Percentiles rank a stretch among this genome's conserved stretches.
These are phyloP conservation scores for Zizania palustris DNA, from an alignment of 202 grass and related monocot species.

Conservation along the genomic window DNA sequence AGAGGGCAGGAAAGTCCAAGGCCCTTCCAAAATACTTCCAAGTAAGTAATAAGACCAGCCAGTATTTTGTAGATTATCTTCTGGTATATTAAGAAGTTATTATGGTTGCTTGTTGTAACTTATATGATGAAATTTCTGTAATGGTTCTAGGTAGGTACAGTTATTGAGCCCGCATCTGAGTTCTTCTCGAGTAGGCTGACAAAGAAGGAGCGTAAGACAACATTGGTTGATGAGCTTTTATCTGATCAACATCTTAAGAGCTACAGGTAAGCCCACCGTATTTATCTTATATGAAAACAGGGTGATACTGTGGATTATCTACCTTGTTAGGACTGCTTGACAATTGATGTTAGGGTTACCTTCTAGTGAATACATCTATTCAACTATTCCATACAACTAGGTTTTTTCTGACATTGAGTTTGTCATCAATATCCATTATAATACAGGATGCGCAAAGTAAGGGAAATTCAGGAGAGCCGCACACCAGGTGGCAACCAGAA, in stretches of 20 bases:
- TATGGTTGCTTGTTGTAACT: conserved; percentile 2
- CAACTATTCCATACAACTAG: neutral
- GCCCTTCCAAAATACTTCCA: conserved; percentile 86
- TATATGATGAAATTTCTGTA: conserved; percentile 24
- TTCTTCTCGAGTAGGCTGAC: conserved; percentile 74
- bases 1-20: conserved; percentile 77
- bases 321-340: neutral
- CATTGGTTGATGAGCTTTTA: conserved; percentile 64
- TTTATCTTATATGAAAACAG: neutral
- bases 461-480: conserved; percentile 61
- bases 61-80: conserved; percentile 2
- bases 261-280: conserved; percentile 66
- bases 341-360: neutral
- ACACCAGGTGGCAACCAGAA: conserved; percentile 56
- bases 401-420: conserved; percentile 4
- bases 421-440: conserved; percentile 11
- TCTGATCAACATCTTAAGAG: conserved; percentile 63
- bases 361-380: neutral
- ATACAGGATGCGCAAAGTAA: conserved; percentile 63
- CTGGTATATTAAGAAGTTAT: neutral
- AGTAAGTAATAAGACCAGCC: conserved; percentile 39
- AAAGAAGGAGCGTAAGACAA: conserved; percentile 53
- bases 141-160: conserved; percentile 71
- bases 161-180: conserved; percentile 79
- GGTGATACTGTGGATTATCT: neutral